These are phyloP conservation scores for Bruguiera sexangula DNA, from an alignment of 345 rosid genomes.

Conservation along the genomic window DNA sequence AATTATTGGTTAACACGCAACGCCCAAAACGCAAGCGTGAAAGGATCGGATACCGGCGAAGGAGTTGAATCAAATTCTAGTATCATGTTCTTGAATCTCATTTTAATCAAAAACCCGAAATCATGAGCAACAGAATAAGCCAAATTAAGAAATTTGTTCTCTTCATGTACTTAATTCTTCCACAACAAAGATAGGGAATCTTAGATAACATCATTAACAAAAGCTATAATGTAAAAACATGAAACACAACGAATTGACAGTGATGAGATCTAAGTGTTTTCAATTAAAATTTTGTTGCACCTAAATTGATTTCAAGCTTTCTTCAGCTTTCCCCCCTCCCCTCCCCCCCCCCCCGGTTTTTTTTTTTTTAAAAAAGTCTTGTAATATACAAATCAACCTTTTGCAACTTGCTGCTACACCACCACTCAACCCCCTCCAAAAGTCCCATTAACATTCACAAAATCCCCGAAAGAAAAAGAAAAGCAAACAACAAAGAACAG, in stretches of 20 bases:
- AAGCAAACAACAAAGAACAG: not conserved
- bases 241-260: constrained; percentile 22
- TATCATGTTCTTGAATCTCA: too few relatives aligned
- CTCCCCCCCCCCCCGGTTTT: too few relatives aligned
- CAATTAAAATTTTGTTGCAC: constrained; percentile 1
- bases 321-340: constrained; percentile 10
- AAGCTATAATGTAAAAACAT: not conserved
- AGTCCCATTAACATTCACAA: constrained; percentile 9
- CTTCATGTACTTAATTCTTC: too few relatives aligned
- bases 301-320: not conserved
- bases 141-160: too few relatives aligned
- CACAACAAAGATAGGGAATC: too few relatives aligned
- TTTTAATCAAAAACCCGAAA: too few relatives aligned
- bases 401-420: constrained; percentile 40
- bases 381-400: constrained; percentile 46
- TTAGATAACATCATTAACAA: too few relatives aligned
- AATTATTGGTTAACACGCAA: too few relatives aligned
- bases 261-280: constrained; percentile 10
- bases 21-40: too few relatives aligned
- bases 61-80: too few relatives aligned
- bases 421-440: constrained; percentile 5
- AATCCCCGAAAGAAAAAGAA: constrained; percentile 5
- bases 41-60: too few relatives aligned
- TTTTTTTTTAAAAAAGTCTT: constrained; percentile 17
- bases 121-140: too few relatives aligned